Conservation (phyloP, 78 protist genomes). For the Dictyostelium firmibasis region DNA sequence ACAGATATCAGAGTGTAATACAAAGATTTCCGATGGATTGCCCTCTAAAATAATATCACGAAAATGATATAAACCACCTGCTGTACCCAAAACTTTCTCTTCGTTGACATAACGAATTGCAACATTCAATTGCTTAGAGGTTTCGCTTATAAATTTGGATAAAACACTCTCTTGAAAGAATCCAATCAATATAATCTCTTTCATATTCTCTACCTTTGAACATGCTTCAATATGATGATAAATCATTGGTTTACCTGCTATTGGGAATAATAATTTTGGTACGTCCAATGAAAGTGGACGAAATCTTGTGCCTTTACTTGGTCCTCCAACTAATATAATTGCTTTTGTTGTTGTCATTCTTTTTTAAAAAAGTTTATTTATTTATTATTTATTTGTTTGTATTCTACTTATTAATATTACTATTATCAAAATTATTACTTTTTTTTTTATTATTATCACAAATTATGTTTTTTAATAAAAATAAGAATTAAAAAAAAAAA, state of each 20-base stretch:
- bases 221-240: constrained; percentile 81
- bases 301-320: constrained; percentile 86
- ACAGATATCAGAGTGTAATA: constrained; percentile 72
- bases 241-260: constrained; percentile 85
- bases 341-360: constrained; percentile 22
- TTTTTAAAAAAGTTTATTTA: no score
- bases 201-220: constrained; percentile 11
- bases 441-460: no score
- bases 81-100: constrained; percentile 79
- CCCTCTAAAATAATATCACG: constrained; percentile 22
- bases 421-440: no score
- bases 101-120: constrained; percentile 79
- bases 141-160: neutral
- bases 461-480: no score
- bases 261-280: constrained; percentile 85
- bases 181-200: constrained; percentile 74
- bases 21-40: constrained; percentile 61
- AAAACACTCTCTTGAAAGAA: constrained; percentile 62
- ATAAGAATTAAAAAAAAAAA: no score
- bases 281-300: constrained; percentile 84
- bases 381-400: neutral
- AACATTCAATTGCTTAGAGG: constrained; percentile 31
- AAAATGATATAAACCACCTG: constrained; percentile 78
- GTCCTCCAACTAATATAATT: constrained; percentile 83
- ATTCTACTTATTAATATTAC: neutral